A percentile compares a stretch with the other conserved stretches of the same genome.
Evolutionary conservation across 176 grass and related monocot genomes (phyloP).

Genomic region (Elymus sibiricus): DNA sequence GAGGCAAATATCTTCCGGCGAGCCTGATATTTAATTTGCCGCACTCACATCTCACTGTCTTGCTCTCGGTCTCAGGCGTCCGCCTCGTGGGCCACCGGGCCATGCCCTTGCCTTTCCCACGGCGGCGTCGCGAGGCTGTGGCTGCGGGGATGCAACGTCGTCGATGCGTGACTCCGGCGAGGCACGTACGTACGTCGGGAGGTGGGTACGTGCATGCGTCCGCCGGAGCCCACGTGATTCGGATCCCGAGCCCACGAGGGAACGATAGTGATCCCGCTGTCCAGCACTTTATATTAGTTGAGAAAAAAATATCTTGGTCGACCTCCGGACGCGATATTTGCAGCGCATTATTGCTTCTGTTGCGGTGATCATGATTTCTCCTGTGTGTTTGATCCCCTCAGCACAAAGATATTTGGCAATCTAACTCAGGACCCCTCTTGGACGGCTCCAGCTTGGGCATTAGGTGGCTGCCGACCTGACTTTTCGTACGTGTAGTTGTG

Average conservation of each 20-base stretch:
- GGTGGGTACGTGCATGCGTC: neutral
- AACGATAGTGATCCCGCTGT: neutral
- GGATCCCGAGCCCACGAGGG: neutral
- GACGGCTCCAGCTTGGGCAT: neutral
- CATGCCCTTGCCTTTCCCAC: neutral
- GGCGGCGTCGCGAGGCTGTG: conserved; percentile 7
- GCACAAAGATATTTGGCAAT: neutral
- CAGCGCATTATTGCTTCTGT: neutral
- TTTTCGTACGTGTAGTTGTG: neutral
- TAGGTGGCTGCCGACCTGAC: neutral
- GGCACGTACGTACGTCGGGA: too few species aligned
- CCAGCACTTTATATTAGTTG: too few species aligned
- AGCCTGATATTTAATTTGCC: neutral
- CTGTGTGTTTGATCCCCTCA: neutral
- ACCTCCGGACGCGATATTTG: neutral
- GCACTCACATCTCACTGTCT: neutral
- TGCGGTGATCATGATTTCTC: neutral
- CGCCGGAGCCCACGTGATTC: neutral
- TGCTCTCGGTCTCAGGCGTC: neutral
- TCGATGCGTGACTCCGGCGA: neutral
- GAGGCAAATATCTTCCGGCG: neutral
- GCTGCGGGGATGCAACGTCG: neutral
- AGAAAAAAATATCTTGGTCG: conserved; percentile 1
- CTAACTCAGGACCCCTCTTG: neutral
- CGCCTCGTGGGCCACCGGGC: neutral